Percentiles rank a stretch among this genome's conserved stretches.
Conservation (phyloP, 345 rosid species). For the Citrus sp. region DNA sequence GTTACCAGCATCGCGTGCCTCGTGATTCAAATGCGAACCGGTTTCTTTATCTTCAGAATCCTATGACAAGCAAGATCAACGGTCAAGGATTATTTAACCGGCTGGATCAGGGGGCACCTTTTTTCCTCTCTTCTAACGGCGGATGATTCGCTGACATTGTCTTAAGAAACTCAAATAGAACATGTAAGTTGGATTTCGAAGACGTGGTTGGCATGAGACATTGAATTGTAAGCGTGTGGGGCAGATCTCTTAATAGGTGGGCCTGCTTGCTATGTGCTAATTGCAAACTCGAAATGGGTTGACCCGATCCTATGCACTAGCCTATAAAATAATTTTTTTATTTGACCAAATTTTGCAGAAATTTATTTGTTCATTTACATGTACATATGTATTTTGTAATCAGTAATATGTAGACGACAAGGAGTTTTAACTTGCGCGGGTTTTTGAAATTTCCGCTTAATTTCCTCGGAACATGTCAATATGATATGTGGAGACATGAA, state of each 20-base stretch:
- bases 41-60: conserved; percentile 16
- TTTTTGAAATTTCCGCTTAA: too few relatives aligned
- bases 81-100: neutral
- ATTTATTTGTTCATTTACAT: too few relatives aligned
- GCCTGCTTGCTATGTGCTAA: neutral
- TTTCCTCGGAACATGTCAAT: neutral
- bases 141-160: conserved; percentile 13
- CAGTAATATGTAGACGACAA: neutral
- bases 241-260: neutral
- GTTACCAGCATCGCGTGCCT: conserved; percentile 22
- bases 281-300: neutral
- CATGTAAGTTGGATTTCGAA: neutral
- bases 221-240: conserved; percentile 29
- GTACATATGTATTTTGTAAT: neutral
- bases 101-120: neutral
- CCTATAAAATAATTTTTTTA: neutral
- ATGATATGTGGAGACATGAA: neutral
- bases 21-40: conserved; percentile 15
- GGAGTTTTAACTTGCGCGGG: neutral
- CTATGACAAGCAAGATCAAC: conserved; percentile 15
- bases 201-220: conserved; percentile 27
- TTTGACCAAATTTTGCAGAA: neutral
- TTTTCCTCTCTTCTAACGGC: conserved; percentile 1
- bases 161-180: neutral
- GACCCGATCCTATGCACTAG: neutral